Evolutionary conservation across 2,329 filamentous ascomycete species (phyloP), one percentile per base, ranked within the genome.

Genomic region (Colletotrichum cuscutae): DNA sequence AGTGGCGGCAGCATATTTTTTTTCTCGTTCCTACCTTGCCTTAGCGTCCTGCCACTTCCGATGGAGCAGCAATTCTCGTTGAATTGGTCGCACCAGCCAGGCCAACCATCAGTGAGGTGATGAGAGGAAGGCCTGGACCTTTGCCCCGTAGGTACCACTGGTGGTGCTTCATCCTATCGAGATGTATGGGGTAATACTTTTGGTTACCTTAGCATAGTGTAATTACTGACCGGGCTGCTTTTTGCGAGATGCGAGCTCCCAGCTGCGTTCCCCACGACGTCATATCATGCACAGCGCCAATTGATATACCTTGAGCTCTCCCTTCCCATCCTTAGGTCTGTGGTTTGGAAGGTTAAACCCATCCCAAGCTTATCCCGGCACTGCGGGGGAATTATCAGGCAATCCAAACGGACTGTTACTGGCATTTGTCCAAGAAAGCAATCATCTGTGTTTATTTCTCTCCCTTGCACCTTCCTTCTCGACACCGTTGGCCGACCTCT

Each of bases 31-130:
- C 59, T 65, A 37, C 62, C 46, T 53, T 54, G 49, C 46, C 46
- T 64, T 60, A 61, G 66, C 60, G 66, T 46, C 59, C 46, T 71
- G 46, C 26, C 24, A 30, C 24, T 49, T 42, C 46, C 56, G 56
- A 65, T 64, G 70, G n/a, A 37, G 60, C 65, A 65, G 54, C 61
- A 73, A 71, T 73, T 74, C 72, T 75, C 69, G 72, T 75, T 69
- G 65, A 75, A 75, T 71, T 74, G 59, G 28, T 70, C 72, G 66
- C 49, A 24, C n/a, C 42, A 66, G 56, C 13, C 42, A 66, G 56
- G 46, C 53, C 56, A 52, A 63, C 58, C 60, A 63, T 52, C 28
- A 52, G 60, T 60, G 32, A 42, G 37, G 37, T 42, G 37, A n/a
- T 32, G 3, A 52, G 30, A 54, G 37, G 15, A 42, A 28, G 24